These are phyloP conservation scores for Pueraria montana DNA, from an alignment of 306 rosid species.

Conservation along the genomic window DNA sequence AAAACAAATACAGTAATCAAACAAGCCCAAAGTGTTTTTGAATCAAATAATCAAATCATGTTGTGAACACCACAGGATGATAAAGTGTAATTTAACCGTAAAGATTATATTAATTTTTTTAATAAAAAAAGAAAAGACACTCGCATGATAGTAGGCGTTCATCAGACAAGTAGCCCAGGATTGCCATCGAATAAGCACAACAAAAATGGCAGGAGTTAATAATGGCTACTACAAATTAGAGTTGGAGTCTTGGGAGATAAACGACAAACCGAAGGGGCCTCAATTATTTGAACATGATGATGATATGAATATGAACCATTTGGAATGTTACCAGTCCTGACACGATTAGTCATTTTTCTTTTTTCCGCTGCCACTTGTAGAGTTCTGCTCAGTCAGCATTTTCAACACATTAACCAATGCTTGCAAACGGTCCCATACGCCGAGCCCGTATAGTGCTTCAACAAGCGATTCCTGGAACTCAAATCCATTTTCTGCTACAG, in stretches of 20 bases:
- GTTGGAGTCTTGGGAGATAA: background rate
- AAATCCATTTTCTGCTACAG: conserved; percentile 83
- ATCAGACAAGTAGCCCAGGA: conserved; percentile 33
- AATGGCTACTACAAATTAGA: conserved; percentile 21
- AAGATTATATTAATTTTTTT: background rate
- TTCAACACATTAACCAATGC: conserved; percentile 84
- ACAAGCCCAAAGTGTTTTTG: background rate
- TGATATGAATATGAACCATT: conserved; percentile 21
- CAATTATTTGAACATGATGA: conserved; percentile 40
- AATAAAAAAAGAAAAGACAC: background rate
- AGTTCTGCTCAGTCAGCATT: conserved; percentile 70
- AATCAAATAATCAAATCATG: background rate
- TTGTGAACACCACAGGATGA: background rate
- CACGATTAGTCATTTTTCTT: conserved; percentile 55
- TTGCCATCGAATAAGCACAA: conserved; percentile 2
- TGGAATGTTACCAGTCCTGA: conserved; percentile 19
- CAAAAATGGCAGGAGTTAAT: conserved; percentile 10
- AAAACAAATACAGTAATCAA: background rate
- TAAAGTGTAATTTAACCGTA: background rate
- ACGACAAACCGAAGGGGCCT: conserved; percentile 41
- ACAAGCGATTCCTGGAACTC: conserved; percentile 91
- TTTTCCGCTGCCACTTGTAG: conserved; percentile 46
- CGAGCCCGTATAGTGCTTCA: conserved; percentile 80
- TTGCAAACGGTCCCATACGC: conserved; percentile 88
- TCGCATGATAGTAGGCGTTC: background rate